phyloP scores from a whole-genome alignment of 345 rosid species.

The Acer negundo region DNA sequence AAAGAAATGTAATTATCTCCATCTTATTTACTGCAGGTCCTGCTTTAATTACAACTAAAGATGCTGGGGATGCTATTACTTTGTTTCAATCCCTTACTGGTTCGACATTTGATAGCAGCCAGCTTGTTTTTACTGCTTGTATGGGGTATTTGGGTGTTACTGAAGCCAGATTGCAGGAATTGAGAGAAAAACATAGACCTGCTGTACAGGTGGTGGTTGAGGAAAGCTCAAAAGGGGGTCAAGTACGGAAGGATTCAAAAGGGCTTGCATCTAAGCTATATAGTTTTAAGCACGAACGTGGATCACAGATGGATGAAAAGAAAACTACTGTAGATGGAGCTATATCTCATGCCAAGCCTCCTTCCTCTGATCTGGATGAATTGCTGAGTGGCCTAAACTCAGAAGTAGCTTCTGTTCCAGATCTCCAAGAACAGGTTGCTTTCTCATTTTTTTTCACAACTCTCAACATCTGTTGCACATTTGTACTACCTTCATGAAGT shows the following conservation, averaged over 20 bases:
- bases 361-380: conserved; percentile 40
- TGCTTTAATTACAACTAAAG: conserved; percentile 79
- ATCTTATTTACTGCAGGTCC: conserved; percentile 58
- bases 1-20: conserved; percentile 10
- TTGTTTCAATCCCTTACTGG: conserved; percentile 82
- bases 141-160: conserved; percentile 81
- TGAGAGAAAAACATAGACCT: conserved; percentile 80
- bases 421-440: conserved; percentile 87
- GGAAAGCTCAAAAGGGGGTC: conserved; percentile 62
- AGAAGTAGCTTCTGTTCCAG: conserved; percentile 61
- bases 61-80: conserved; percentile 93
- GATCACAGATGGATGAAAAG: conserved; percentile 40
- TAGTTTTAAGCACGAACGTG: conserved; percentile 75
- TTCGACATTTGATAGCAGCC: conserved; percentile 98
- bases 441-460: conserved; percentile 14
- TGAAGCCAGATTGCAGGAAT: conserved; percentile 67
- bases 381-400: conserved; percentile 42
- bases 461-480: background rate
- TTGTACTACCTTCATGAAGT: conserved; percentile 14
- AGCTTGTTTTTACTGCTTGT: conserved; percentile 87
- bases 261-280: conserved; percentile 82
- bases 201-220: conserved; percentile 56
- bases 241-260: conserved; percentile 77
- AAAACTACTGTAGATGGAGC: conserved; percentile 36
- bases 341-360: conserved; percentile 30